phyloP scores from a whole-genome alignment of 495 filamentous ascomycete species.

The Lichenothelia convexa region DNA sequence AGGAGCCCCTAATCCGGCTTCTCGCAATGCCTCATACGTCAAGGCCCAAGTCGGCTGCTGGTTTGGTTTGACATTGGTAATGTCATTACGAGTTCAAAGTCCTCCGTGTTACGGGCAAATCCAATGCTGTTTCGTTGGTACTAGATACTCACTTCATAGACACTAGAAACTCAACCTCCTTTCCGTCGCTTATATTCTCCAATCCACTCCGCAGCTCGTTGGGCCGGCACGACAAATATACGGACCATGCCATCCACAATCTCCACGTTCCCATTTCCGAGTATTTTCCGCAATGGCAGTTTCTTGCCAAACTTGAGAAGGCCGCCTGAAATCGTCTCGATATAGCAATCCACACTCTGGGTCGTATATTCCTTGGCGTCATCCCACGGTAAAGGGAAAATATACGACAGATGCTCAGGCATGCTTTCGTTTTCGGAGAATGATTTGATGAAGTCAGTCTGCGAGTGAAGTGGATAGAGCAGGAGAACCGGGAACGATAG shows the following conservation, averaged over 20 bases:
- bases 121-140: neutral
- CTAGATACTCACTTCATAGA: conserved; percentile 8
- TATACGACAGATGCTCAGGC: conserved; percentile 55
- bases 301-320: conserved; percentile 84
- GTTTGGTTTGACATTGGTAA: too few relatives aligned
- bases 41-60: too few relatives aligned
- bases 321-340: conserved; percentile 66
- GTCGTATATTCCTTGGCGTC: conserved; percentile 41
- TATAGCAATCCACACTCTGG: conserved; percentile 62
- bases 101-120: too few relatives aligned
- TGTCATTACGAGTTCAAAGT: too few relatives aligned
- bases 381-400: conserved; percentile 81
- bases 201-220: conserved; percentile 52
- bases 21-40: too few relatives aligned
- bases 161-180: conserved; percentile 21
- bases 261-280: conserved; percentile 63
- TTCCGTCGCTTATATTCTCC: conserved; percentile 51
- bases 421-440: conserved; percentile 57
- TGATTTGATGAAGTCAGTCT: conserved; percentile 78
- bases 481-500: conserved; percentile 65
- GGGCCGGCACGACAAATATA: conserved; percentile 60
- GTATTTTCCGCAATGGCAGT: conserved; percentile 49
- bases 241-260: conserved; percentile 71
- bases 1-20: too few relatives aligned
- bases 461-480: conserved; percentile 60